Evolutionary conservation across 306 rosid genomes (phyloP).

Genomic region (Ziziphus jujuba): DNA sequence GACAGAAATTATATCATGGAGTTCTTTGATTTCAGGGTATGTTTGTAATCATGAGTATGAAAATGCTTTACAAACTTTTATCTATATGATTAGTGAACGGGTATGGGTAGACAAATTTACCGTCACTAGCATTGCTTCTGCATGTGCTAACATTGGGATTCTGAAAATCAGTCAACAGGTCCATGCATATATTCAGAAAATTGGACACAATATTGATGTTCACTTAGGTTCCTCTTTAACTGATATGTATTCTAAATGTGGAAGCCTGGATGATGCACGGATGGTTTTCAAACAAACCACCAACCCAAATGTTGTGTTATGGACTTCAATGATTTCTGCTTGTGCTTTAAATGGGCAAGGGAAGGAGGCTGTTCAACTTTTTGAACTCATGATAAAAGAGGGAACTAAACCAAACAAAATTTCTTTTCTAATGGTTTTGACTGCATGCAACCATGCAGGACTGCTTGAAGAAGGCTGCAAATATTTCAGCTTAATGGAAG

Average conservation of each 20-base stretch:
- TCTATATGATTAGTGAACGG: slow-evolving; percentile 54
- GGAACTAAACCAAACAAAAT: slow-evolving; percentile 74
- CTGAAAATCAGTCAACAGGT: slow-evolving; percentile 64
- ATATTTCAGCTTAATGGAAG: slow-evolving; percentile 76
- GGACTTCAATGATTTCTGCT: slow-evolving; percentile 87
- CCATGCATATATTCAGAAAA: slow-evolving; percentile 67
- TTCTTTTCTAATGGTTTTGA: slow-evolving; percentile 70
- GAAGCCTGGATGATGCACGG: slow-evolving; percentile 63
- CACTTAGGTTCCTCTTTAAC: slow-evolving; percentile 65
- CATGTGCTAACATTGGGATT: slow-evolving; percentile 61
- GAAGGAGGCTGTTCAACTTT: slow-evolving; percentile 49
- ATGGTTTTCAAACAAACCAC: slow-evolving; percentile 44
- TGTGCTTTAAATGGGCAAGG: slow-evolving; percentile 78
- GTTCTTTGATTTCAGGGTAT: slow-evolving; percentile 76
- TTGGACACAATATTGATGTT: slow-evolving; percentile 54
- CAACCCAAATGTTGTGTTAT: slow-evolving; percentile 56
- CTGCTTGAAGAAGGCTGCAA: slow-evolving; percentile 65
- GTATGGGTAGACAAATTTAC: slow-evolving; percentile 61
- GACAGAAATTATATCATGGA: slow-evolving; percentile 62
- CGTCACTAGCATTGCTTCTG: slow-evolving; percentile 64
- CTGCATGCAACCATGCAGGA: slow-evolving; percentile 90
- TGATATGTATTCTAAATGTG: slow-evolving; percentile 88
- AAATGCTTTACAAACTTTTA: slow-evolving; percentile 60
- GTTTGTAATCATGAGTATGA: slow-evolving; percentile 59
- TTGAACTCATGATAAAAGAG: slow-evolving; percentile 55